Base-by-base conservation (phyloP, 192 early-diverging fungal species). In the Funneliformis geosporum region DNA sequence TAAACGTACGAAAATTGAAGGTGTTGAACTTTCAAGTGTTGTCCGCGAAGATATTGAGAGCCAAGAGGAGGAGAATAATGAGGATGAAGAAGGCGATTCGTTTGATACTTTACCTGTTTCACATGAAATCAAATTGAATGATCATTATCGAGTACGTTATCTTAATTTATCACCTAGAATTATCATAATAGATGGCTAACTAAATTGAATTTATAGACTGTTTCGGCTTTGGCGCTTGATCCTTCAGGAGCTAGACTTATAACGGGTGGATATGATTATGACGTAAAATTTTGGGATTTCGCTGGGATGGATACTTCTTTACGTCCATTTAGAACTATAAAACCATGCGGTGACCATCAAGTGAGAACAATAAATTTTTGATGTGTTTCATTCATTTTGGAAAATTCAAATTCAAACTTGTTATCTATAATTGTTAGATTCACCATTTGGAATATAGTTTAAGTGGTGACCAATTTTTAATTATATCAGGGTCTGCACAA, bases 261-360 rank as follows among this genome's bases (percentile, higher is more conserved):
- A 23, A 91, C 93, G 9, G 96, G 95, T 75, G 88, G 93, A 21
- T 92, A 94, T 72, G 95, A 96, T 75, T 92, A 94, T 50, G 88
- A 88, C 62, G 79, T 97, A 44, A 93, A 93, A 65, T 84, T 99
- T 47, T 99, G 96, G 96, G 95, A 97, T 83, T 99, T 99, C 87
- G 86, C 91, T 43, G 92, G 91, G 12, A 98, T 97, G 96, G 91
- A 95, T 81, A 84, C 89, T 7, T 81, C 85, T 2, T 90, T 93
- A 60, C 85, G 88, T 74, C 91, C 96, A 8, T 96, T 94, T 80
- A 84, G 94, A 60, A 92, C 92, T 4, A 83, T 98, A 55, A 92
- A 95, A 68, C 93, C 96, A 1, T 90, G 87, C 75, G 91, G 88
- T 18, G 94, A 93, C 8, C 94, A 97, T 79, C 92, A 90, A 73